Conservation (phyloP, 2,329 filamentous ascomycete species). For the Exutisphaerella laricina region DNA sequence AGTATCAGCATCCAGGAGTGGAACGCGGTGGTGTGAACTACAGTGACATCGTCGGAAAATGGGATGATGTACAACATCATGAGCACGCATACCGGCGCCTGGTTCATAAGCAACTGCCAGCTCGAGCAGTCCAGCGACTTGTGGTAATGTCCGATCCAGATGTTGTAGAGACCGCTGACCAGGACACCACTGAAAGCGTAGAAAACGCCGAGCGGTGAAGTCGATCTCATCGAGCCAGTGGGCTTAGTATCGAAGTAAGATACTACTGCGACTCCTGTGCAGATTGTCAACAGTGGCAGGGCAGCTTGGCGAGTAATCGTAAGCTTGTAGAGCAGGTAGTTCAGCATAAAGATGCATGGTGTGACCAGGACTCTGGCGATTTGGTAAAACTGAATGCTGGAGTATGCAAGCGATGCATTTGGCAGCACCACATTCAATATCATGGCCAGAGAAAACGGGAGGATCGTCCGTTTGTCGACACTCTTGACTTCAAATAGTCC, state of each 20-base stretch:
- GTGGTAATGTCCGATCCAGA: constrained; percentile 63
- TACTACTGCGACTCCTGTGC: constrained; percentile 59
- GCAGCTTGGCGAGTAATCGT: constrained; percentile 52
- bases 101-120: constrained; percentile 65
- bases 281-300: constrained; percentile 54
- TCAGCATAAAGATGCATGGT: constrained; percentile 60
- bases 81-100: constrained; percentile 58
- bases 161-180: constrained; percentile 61
- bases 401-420: constrained; percentile 63
- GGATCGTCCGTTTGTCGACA: constrained; percentile 51
- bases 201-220: constrained; percentile 54
- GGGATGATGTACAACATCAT: constrained; percentile 62
- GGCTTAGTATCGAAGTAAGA: constrained; percentile 60
- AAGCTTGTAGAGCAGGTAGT: constrained; percentile 55
- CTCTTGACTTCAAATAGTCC: constrained; percentile 55
- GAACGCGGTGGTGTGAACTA: constrained; percentile 47
- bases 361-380: constrained; percentile 63
- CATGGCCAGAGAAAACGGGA: constrained; percentile 63
- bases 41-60: constrained; percentile 59
- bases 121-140: constrained; percentile 60
- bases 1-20: constrained; percentile 44
- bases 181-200: constrained; percentile 61
- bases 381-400: constrained; percentile 65
- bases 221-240: constrained; percentile 44
- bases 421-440: constrained; percentile 63